phyloP scores from a whole-genome alignment of 1,284 basidiomycete genomes.

The Tetrapyrgos nigripes region DNA sequence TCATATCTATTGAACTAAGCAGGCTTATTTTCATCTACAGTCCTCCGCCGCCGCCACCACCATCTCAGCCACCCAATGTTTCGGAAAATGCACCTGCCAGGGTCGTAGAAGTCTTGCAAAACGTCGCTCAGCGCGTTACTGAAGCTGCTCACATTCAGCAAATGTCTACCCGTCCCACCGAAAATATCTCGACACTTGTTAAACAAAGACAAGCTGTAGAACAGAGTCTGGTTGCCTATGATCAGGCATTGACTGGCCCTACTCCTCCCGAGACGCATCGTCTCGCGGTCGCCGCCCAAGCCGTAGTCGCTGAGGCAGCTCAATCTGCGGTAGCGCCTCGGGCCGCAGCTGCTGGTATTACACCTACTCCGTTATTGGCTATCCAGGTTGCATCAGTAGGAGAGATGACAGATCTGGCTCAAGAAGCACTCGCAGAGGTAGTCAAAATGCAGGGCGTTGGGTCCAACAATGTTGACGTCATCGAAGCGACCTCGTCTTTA shows the following conservation, averaged over 20 bases:
- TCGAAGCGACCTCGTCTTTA: conserved; percentile 13
- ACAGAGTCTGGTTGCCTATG: conserved; percentile 77
- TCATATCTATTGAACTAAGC: neutral
- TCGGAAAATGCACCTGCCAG: conserved; percentile 41
- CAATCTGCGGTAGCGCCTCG: conserved; percentile 44
- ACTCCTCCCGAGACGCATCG: conserved; percentile 50
- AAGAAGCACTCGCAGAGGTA: conserved; percentile 19
- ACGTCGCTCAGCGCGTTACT: conserved; percentile 76
- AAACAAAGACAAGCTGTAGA: conserved; percentile 83
- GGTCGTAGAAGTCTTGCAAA: conserved; percentile 77
- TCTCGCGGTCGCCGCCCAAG: conserved; percentile 73
- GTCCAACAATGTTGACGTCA: conserved; percentile 17
- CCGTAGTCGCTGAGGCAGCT: conserved; percentile 80
- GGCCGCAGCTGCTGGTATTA: conserved; percentile 11
- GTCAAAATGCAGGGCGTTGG: conserved; percentile 17
- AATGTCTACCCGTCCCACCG: conserved; percentile 52
- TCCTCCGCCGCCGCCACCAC: conserved; percentile 1
- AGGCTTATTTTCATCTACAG: neutral
- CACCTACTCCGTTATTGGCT: conserved; percentile 14
- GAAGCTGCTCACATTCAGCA: conserved; percentile 75
- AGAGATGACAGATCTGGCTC: conserved; percentile 19
- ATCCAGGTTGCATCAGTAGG: conserved; percentile 22
- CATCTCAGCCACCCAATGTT: neutral
- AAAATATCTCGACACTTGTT: conserved; percentile 68
- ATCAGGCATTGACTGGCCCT: conserved; percentile 65